A percentile compares a stretch with the other conserved stretches of the same genome.
Conservation (phyloP, 169 alveolate species). For the Plasmodium relictum region DNA sequence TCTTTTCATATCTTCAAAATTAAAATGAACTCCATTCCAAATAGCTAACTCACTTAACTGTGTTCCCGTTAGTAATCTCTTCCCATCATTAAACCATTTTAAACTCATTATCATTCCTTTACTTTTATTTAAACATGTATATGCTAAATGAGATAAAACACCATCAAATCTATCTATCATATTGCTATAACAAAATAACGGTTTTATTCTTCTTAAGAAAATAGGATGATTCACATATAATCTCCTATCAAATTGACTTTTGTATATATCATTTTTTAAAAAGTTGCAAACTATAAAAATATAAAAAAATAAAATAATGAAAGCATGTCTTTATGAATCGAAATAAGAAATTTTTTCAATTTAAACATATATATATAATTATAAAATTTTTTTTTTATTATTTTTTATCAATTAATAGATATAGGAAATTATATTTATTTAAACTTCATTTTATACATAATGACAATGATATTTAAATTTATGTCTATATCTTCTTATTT, state of each 20-base stretch:
- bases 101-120: constrained; percentile 61
- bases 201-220: constrained; percentile 44
- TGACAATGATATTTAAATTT: too few relatives aligned
- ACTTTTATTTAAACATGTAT: constrained; percentile 66
- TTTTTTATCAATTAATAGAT: too few relatives aligned
- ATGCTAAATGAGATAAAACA: constrained; percentile 52
- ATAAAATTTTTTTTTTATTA: too few relatives aligned
- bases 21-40: constrained; percentile 90
- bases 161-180: constrained; percentile 76
- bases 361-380: background rate
- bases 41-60: constrained; percentile 90
- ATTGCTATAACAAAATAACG: constrained; percentile 66
- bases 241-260: constrained; percentile 51
- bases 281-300: constrained; percentile 59
- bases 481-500: too few relatives aligned
- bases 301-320: background rate
- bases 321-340: too few relatives aligned
- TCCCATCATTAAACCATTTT: constrained; percentile 91
- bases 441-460: too few relatives aligned
- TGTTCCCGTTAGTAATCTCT: constrained; percentile 91
- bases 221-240: constrained; percentile 62
- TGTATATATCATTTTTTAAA: constrained; percentile 54
- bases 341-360: too few relatives aligned
- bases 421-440: too few relatives aligned
- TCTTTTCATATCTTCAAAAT: constrained; percentile 91